Percentiles rank a stretch among this genome's conserved stretches.
Evolutionary conservation across 768 basidiomycete genomes (phyloP).

Genomic region (Suillus weaverae): DNA sequence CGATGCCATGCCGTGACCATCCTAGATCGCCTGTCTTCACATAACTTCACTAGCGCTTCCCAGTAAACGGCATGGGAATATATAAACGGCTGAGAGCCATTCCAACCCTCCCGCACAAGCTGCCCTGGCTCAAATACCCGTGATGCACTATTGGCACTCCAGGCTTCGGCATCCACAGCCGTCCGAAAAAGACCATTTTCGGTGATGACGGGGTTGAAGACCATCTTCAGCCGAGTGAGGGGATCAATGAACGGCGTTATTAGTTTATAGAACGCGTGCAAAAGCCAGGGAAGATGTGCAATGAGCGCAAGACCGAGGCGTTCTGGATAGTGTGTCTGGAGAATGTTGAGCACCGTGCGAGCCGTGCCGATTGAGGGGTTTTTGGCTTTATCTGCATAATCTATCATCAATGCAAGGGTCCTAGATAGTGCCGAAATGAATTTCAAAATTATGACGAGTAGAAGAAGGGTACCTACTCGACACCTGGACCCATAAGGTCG

Average conservation of each 20-base stretch:
- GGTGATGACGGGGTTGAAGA: constrained; percentile 60
- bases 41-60: constrained; percentile 58
- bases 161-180: constrained; percentile 18
- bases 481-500: constrained; percentile 78
- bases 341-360: constrained; percentile 53
- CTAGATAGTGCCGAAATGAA: constrained; percentile 34
- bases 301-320: constrained; percentile 75
- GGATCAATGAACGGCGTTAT: constrained; percentile 85
- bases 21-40: constrained; percentile 46
- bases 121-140: constrained; percentile 64
- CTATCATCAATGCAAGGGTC: constrained; percentile 68
- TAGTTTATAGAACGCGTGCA: constrained; percentile 74
- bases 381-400: constrained; percentile 75
- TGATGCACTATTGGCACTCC: background rate
- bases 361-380: constrained; percentile 43
- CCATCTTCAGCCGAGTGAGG: constrained; percentile 70
- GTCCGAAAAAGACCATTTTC: constrained; percentile 28
- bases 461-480: constrained; percentile 56
- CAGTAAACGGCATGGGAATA: constrained; percentile 80
- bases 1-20: constrained; percentile 64
- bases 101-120: constrained; percentile 71
- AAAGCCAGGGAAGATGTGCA: constrained; percentile 77
- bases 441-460: too few species aligned
- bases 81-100: constrained; percentile 62
- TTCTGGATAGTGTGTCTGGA: constrained; percentile 86